These are phyloP conservation scores for Coffea canephora DNA, from an alignment of 257 asterid genomes.

Conservation along the genomic window DNA sequence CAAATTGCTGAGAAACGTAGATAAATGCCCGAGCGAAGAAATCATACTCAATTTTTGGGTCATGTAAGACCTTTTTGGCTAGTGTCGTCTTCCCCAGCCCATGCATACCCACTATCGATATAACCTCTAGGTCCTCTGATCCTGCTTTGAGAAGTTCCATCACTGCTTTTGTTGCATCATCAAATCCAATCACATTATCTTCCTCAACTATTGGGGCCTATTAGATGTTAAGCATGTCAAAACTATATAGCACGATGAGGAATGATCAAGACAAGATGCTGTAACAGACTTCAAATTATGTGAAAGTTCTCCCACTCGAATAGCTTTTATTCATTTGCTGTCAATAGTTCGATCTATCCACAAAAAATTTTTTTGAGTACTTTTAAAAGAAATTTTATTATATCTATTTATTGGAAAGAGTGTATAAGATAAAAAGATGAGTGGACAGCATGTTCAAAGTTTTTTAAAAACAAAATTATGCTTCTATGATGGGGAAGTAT, in stretches of 20 bases:
- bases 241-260: too few relatives aligned
- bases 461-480: too few relatives aligned
- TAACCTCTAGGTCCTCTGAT: background rate
- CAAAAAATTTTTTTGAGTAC: too few relatives aligned
- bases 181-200: slow-evolving; percentile 28
- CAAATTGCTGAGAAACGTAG: slow-evolving; percentile 48
- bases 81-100: slow-evolving; percentile 56
- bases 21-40: slow-evolving; percentile 51
- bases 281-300: too few relatives aligned
- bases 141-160: slow-evolving; percentile 10
- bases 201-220: slow-evolving; percentile 32
- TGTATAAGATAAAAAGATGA: too few relatives aligned
- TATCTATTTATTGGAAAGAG: too few relatives aligned
- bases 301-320: too few relatives aligned
- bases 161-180: slow-evolving; percentile 15
- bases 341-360: too few relatives aligned
- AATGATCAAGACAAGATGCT: background rate
- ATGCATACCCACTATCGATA: slow-evolving; percentile 25
- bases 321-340: too few relatives aligned
- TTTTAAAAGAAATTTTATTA: too few relatives aligned
- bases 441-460: too few relatives aligned
- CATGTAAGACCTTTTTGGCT: slow-evolving; percentile 53
- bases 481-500: too few relatives aligned
- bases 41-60: slow-evolving; percentile 32
- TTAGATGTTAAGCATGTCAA: background rate